Conservation (phyloP, 345 rosid species). For the Psidium friedrichsthalianum region DNA sequence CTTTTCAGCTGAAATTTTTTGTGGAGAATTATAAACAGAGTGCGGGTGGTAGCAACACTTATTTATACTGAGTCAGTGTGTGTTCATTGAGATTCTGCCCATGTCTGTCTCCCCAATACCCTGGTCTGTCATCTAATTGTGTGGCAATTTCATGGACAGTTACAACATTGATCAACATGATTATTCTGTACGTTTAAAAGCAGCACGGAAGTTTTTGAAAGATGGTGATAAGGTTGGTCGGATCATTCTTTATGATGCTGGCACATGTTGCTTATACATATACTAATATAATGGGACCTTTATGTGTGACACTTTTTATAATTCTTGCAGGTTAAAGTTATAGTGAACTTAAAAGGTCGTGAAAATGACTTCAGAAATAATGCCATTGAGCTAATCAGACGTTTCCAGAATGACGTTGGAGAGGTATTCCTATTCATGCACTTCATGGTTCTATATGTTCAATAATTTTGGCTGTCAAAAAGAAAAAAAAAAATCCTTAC, state of each 20-base stretch:
- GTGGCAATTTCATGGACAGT: slow-evolving; percentile 23
- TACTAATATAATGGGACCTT: not conserved
- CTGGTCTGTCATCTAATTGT: not conserved
- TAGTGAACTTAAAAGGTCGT: slow-evolving; percentile 86
- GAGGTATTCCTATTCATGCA: slow-evolving; percentile 38
- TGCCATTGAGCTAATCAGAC: slow-evolving; percentile 76
- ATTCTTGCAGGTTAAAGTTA: slow-evolving; percentile 69
- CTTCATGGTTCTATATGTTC: not conserved
- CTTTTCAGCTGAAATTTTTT: not conserved
- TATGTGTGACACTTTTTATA: not conserved
- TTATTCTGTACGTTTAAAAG: slow-evolving; percentile 72
- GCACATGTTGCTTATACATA: not conserved
- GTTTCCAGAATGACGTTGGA: slow-evolving; percentile 80
- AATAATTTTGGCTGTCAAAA: not conserved
- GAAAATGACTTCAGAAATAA: slow-evolving; percentile 83
- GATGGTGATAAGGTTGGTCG: slow-evolving; percentile 85
- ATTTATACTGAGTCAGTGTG: not conserved
- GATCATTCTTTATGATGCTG: not conserved
- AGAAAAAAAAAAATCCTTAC: not conserved
- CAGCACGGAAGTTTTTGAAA: slow-evolving; percentile 73
- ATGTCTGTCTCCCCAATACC: not conserved
- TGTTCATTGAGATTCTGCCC: not conserved
- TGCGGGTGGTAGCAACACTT: not conserved
- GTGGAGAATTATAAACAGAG: not conserved
- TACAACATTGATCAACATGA: slow-evolving; percentile 94